phyloP scores from a whole-genome alignment of 2,329 filamentous ascomycete genomes.

The Beauveria pseudobassiana region DNA sequence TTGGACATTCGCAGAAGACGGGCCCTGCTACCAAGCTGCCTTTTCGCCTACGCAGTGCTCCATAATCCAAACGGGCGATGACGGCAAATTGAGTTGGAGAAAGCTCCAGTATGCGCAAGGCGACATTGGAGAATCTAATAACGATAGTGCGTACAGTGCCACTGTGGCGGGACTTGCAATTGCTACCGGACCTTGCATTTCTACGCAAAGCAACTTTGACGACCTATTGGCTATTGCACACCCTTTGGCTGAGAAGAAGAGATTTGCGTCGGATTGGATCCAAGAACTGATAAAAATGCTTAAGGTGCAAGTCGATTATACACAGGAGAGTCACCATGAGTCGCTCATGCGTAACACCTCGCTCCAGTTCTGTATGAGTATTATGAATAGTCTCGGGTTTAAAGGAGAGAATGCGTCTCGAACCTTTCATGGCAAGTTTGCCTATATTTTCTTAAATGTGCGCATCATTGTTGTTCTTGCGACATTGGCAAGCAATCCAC shows the following conservation, averaged over 20 bases:
- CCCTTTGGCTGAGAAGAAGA: conserved; percentile 31
- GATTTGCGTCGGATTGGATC: conserved; percentile 54
- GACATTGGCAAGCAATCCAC: conserved; percentile 53
- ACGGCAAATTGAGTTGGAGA: conserved; percentile 53
- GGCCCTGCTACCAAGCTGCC: conserved; percentile 55
- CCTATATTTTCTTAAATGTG: conserved; percentile 67
- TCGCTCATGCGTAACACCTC: conserved; percentile 64
- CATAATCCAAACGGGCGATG: conserved; percentile 49
- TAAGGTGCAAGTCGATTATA: conserved; percentile 72
- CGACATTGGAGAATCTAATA: conserved; percentile 40
- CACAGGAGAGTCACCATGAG: conserved; percentile 65
- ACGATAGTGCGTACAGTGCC: conserved; percentile 49
- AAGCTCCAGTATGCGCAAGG: conserved; percentile 41
- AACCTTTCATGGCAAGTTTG: conserved; percentile 63
- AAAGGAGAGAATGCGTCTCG: conserved; percentile 54
- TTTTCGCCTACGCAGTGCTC: conserved; percentile 55
- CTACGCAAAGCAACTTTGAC: conserved; percentile 49
- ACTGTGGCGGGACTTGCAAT: conserved; percentile 56
- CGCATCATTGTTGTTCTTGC: conserved; percentile 62
- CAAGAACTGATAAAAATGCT: conserved; percentile 61
- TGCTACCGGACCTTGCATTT: conserved; percentile 38
- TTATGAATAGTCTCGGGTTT: conserved; percentile 73
- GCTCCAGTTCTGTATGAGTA: conserved; percentile 68
- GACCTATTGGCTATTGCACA: conserved; percentile 66
- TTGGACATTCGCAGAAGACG: conserved; percentile 61